Conservation (phyloP, 2,329 filamentous ascomycete species). For the Penicillium occitanis region DNA sequence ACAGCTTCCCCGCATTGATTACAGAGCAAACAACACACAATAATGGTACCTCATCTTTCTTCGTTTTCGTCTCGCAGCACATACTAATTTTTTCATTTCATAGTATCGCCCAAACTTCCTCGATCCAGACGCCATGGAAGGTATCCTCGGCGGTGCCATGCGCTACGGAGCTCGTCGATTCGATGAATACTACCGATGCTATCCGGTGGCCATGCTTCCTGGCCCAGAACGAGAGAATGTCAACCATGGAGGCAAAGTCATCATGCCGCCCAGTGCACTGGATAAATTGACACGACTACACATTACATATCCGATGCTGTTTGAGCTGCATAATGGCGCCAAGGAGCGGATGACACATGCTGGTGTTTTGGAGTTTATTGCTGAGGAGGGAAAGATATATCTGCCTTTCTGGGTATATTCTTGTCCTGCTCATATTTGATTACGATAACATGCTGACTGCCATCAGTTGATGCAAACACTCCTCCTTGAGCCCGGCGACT, state of each 20-base stretch:
- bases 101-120: conserved; percentile 52
- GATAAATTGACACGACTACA: conserved; percentile 95
- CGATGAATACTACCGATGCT: conserved; percentile 98
- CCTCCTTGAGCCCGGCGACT: conserved; percentile 83
- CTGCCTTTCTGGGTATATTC: conserved; percentile 82
- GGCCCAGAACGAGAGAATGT: conserved; percentile 84
- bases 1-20: conserved; percentile 16
- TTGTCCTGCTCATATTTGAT: not conserved
- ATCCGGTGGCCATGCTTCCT: conserved; percentile 90
- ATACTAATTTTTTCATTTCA: conserved; percentile 13
- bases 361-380: conserved; percentile 94
- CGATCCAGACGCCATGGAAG: conserved; percentile 53
- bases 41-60: conserved; percentile 13
- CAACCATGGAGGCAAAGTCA: conserved; percentile 96
- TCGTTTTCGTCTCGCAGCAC: not conserved
- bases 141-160: conserved; percentile 56
- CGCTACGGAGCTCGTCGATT: conserved; percentile 68
- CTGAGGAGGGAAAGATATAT: conserved; percentile 95
- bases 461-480: conserved; percentile 88
- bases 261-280: conserved; percentile 91
- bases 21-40: conserved; percentile 1
- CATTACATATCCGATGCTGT: conserved; percentile 95
- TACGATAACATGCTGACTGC: conserved; percentile 23
- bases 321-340: conserved; percentile 90
- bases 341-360: conserved; percentile 81